phyloP scores from a whole-genome alignment of 225 moss, liverwort and hornwort genomes.

The Straminergon stramineum region DNA sequence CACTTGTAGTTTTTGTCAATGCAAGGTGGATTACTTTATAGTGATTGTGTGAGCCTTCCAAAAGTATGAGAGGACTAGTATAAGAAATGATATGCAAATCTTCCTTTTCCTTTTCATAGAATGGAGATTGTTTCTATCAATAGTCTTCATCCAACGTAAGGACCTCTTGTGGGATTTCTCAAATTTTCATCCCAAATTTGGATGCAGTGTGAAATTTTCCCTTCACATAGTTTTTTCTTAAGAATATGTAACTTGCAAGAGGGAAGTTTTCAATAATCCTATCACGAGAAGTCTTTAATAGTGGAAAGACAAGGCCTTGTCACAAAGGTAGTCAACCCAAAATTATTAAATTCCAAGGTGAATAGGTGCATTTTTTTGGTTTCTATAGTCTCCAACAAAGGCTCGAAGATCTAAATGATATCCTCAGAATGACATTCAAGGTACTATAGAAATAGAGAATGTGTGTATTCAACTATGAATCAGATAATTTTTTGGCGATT shows the following conservation, averaged over 20 bases:
- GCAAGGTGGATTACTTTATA: not conserved
- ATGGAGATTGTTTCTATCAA: fast-evolving
- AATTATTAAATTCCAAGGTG: not conserved
- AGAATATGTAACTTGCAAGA: no score
- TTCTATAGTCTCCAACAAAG: not conserved
- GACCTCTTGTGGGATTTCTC: fast-evolving
- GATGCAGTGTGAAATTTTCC: not conserved
- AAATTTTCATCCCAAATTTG: not conserved
- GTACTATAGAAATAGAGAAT: fast-evolving
- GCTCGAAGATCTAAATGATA: fast-evolving
- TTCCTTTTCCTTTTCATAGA: not conserved
- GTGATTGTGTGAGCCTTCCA: fast-evolving
- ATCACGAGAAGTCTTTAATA: fast-evolving
- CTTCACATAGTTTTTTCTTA: fast-evolving
- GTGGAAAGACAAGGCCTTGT: no score
- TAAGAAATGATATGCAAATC: not conserved
- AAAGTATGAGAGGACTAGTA: not conserved
- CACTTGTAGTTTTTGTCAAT: not conserved
- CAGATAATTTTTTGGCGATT: fast-evolving
- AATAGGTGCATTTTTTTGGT: not conserved
- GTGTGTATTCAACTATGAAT: fast-evolving
- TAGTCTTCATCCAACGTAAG: not conserved
- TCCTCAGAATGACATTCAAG: not conserved
- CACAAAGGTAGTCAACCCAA: not conserved
- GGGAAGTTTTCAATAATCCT: not conserved